phyloP scores from a whole-genome alignment of 306 rosid genomes.

The Castanospermum australe region DNA sequence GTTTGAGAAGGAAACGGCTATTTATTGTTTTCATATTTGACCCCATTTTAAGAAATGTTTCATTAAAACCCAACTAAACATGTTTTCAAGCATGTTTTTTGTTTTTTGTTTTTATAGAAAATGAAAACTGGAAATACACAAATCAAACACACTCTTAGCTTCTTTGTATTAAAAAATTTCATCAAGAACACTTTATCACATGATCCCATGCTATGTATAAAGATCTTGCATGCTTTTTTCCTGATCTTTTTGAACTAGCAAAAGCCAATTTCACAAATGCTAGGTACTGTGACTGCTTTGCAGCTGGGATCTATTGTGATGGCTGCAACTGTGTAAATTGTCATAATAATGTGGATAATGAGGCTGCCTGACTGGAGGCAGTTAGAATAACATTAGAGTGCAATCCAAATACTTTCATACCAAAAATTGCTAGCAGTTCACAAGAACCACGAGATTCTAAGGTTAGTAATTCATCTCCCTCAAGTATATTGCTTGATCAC shows the following conservation, averaged over 20 bases:
- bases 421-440: constrained; percentile 58
- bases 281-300: constrained; percentile 63
- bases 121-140: too few species aligned
- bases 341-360: constrained; percentile 51
- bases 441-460: constrained; percentile 36
- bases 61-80: too few species aligned
- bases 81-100: too few species aligned
- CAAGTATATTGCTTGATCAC: not conserved
- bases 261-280: not conserved
- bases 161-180: not conserved
- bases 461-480: constrained; percentile 32
- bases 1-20: too few species aligned
- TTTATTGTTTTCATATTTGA: too few species aligned
- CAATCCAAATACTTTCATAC: constrained; percentile 57
- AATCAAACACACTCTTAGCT: too few species aligned
- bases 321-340: constrained; percentile 56
- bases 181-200: not conserved
- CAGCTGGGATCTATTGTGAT: constrained; percentile 53
- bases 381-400: constrained; percentile 45
- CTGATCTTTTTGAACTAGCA: not conserved
- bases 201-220: not conserved
- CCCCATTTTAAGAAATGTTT: too few species aligned
- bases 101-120: too few species aligned
- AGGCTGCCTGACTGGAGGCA: constrained; percentile 47
- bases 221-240: not conserved